A percentile compares a stretch with the other conserved stretches of the same genome.
Conservation (phyloP, 2,329 filamentous ascomycete species). For the Hymenotorrendiella dingleyae region DNA sequence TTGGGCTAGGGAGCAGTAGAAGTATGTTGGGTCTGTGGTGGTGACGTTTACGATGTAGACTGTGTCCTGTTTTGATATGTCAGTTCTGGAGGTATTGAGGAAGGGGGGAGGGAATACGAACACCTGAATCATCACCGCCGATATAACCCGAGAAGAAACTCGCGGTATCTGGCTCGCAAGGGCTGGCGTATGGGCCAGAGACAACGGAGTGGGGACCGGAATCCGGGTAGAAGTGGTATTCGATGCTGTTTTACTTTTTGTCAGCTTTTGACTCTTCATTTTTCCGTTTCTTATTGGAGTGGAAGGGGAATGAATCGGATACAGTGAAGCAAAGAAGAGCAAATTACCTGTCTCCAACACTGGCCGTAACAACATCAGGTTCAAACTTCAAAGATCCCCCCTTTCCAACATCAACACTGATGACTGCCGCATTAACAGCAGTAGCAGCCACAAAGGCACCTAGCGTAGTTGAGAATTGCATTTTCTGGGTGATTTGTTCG, state of each 20-base stretch:
- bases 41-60: conserved; percentile 28
- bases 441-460: conserved; percentile 2
- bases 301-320: conserved; percentile 31
- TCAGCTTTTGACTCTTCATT: conserved; percentile 19
- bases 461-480: not conserved
- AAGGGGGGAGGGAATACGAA: conserved; percentile 3
- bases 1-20: conserved; percentile 35
- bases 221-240: conserved; percentile 42
- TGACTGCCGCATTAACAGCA: conserved; percentile 1
- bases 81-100: not conserved
- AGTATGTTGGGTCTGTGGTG: conserved; percentile 36
- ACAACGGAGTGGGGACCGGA: conserved; percentile 44
- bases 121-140: conserved; percentile 11
- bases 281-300: no score
- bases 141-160: conserved; percentile 19
- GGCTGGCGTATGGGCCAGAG: conserved; percentile 27
- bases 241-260: conserved; percentile 23
- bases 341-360: conserved; percentile 31
- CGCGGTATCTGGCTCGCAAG: conserved; percentile 26
- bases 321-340: conserved; percentile 25
- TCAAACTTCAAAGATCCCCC: conserved; percentile 37
- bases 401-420: conserved; percentile 11
- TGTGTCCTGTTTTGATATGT: conserved; percentile 10
- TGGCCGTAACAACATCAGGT: conserved; percentile 42
- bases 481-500: no score